A percentile compares a stretch with the other conserved stretches of the same genome.
phyloP scores from a whole-genome alignment of 176 grass and related monocot species.

The Elaeis guineensis region DNA sequence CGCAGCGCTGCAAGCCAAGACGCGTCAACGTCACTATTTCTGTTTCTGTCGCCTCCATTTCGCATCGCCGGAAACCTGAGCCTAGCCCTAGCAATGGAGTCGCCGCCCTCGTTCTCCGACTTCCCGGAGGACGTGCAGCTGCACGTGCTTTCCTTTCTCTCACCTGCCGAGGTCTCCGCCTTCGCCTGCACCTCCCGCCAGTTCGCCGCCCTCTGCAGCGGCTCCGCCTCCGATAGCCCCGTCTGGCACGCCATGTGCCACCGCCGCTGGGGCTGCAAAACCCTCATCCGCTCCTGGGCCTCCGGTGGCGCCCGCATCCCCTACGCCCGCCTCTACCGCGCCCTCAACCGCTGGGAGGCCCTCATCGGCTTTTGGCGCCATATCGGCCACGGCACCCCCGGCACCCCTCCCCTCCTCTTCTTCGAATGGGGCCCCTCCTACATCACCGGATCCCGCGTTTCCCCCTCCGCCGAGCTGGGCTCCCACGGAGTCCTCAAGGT shows the following conservation, averaged over 20 bases:
- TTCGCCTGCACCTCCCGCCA: slow-evolving; percentile 37
- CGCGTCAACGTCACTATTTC: too few relatives aligned
- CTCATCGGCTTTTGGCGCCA: slow-evolving; percentile 50
- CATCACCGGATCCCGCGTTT: slow-evolving; percentile 35
- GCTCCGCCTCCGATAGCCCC: background rate
- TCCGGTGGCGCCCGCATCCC: slow-evolving; percentile 16
- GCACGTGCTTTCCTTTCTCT: slow-evolving; percentile 31
- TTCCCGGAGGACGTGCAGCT: slow-evolving; percentile 50
- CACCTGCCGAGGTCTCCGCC: slow-evolving; percentile 32
- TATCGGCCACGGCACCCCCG: slow-evolving; percentile 11
- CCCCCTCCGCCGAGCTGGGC: slow-evolving; percentile 7
- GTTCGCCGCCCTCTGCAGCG: slow-evolving; percentile 37
- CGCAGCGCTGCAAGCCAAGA: too few relatives aligned
- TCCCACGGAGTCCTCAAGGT: slow-evolving; percentile 25
- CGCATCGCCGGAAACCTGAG: too few relatives aligned
- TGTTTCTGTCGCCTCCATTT: too few relatives aligned
- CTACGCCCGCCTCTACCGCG: slow-evolving; percentile 30
- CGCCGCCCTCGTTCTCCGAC: slow-evolving; percentile 27
- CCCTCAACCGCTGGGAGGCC: background rate
- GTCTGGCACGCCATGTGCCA: slow-evolving; percentile 4
- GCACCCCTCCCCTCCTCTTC: slow-evolving; percentile 21
- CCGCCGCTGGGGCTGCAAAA: slow-evolving; percentile 5
- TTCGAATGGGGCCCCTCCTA: slow-evolving; percentile 61
- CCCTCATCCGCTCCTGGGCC: slow-evolving; percentile 13
- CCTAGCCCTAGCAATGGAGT: background rate